phyloP scores from a whole-genome alignment of 129 eudicot genomes.

The Tagetes patula region DNA sequence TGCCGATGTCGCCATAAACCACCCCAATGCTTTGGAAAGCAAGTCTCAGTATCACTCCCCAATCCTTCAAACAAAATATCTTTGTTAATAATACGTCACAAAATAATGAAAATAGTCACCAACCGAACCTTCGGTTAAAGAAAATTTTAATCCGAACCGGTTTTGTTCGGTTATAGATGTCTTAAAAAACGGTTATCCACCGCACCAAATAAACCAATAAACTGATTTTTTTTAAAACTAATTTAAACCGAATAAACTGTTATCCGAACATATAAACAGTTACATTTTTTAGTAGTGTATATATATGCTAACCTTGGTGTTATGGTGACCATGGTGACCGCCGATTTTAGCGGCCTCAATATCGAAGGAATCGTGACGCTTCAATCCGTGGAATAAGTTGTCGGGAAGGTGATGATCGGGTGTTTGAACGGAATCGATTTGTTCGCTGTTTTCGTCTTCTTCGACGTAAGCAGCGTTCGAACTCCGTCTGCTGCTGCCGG shows the following conservation, averaged over 20 bases:
- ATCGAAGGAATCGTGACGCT: conserved; percentile 55
- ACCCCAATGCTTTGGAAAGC: conserved; percentile 90
- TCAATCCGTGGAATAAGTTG: conserved; percentile 14
- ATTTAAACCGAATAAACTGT: no score
- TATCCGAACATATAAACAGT: no score
- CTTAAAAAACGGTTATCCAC: neutral
- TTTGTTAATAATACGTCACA: neutral
- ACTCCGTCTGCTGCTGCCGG: conserved; percentile 24
- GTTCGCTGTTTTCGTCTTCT: neutral
- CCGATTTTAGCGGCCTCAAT: conserved; percentile 49
- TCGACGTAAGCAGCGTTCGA: conserved; percentile 16
- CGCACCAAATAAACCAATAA: no score
- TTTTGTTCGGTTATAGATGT: no score
- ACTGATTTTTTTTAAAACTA: no score
- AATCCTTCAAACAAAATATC: conserved; percentile 24
- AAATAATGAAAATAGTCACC: neutral
- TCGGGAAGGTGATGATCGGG: conserved; percentile 20
- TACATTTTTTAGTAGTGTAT: no score
- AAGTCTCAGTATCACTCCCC: conserved; percentile 55
- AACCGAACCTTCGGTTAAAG: no score
- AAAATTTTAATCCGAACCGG: no score
- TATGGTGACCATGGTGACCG: conserved; percentile 36
- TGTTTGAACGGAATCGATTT: conserved; percentile 9
- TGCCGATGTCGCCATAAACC: conserved; percentile 84
- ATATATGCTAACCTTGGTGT: conserved; percentile 24